Conservation (phyloP, 2,329 filamentous ascomycete species). For the Tolypocladium ophioglossoides region DNA sequence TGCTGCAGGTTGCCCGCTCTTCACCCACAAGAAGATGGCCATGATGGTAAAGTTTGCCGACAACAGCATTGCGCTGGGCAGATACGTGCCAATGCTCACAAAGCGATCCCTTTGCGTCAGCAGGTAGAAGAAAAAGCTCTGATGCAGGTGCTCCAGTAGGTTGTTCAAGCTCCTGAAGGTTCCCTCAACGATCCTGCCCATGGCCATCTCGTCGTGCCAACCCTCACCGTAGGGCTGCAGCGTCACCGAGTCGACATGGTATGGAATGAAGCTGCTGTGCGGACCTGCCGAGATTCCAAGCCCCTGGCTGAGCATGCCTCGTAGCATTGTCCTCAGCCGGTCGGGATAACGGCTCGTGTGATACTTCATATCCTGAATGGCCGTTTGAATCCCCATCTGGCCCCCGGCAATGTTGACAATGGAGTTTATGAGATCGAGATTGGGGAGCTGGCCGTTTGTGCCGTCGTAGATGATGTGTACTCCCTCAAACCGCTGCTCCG, state of each 20-base stretch:
- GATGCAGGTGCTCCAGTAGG: constrained; percentile 88
- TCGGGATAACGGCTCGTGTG: constrained; percentile 70
- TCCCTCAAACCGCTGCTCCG: constrained; percentile 73
- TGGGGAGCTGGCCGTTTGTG: constrained; percentile 89
- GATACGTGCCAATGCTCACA: constrained; percentile 94
- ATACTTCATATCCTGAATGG: constrained; percentile 81
- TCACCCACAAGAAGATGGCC: constrained; percentile 87
- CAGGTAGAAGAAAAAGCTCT: constrained; percentile 99
- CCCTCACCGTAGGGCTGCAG: constrained; percentile 82
- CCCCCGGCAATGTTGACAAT: constrained; percentile 77
- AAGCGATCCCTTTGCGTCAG: constrained; percentile 87
- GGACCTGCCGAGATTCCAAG: constrained; percentile 81
- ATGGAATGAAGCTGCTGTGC: constrained; percentile 93
- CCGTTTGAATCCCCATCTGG: constrained; percentile 82
- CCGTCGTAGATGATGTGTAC: constrained; percentile 92
- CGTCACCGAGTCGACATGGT: constrained; percentile 93
- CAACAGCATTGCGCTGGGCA: constrained; percentile 94
- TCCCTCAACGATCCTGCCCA: constrained; percentile 82
- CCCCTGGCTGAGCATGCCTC: constrained; percentile 87
- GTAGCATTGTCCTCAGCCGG: constrained; percentile 76
- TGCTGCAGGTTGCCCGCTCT: constrained; percentile 54
- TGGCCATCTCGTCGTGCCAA: constrained; percentile 96
- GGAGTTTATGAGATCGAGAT: constrained; percentile 92
- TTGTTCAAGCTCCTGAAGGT: constrained; percentile 93
- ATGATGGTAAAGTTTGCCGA: constrained; percentile 93